Conservation (phyloP, 352 stramenopile genomes). For the Phytophthora pisi region DNA sequence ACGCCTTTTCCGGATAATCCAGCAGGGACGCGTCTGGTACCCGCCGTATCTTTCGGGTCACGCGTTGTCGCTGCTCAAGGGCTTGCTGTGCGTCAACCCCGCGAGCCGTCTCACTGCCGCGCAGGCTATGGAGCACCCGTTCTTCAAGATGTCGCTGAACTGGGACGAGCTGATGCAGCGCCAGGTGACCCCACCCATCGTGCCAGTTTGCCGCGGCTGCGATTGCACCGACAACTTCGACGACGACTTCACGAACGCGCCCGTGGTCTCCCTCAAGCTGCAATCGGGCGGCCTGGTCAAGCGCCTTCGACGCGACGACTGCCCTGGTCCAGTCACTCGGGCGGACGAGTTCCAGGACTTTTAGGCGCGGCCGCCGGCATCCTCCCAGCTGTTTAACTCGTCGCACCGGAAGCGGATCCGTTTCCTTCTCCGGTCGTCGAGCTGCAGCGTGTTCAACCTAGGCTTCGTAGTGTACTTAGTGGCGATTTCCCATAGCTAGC, state of each 20-base stretch:
- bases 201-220: slow-evolving; percentile 52
- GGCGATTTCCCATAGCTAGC: not conserved
- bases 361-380: slow-evolving; percentile 11
- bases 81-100: slow-evolving; percentile 56
- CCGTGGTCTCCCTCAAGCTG: slow-evolving; percentile 52
- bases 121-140: slow-evolving; percentile 76
- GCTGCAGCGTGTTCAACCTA: slow-evolving; percentile 23
- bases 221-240: slow-evolving; percentile 88
- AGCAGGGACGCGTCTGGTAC: slow-evolving; percentile 68
- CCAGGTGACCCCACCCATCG: slow-evolving; percentile 67
- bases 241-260: slow-evolving; percentile 80
- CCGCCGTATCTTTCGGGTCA: slow-evolving; percentile 58
- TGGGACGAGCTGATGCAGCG: slow-evolving; percentile 73
- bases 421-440: not conserved
- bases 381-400: slow-evolving; percentile 12
- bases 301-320: slow-evolving; percentile 40
- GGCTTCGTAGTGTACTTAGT: slow-evolving; percentile 20
- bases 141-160: slow-evolving; percentile 68
- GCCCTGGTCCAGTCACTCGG: slow-evolving; percentile 20
- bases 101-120: slow-evolving; percentile 52
- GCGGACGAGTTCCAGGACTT: slow-evolving; percentile 45
- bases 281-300: slow-evolving; percentile 41
- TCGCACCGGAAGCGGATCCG: slow-evolving; percentile 10
- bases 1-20: slow-evolving; percentile 71
- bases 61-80: slow-evolving; percentile 56